Evolutionary conservation across 441 rosid genomes (phyloP).

Genomic region (Mallotus japonicus): DNA sequence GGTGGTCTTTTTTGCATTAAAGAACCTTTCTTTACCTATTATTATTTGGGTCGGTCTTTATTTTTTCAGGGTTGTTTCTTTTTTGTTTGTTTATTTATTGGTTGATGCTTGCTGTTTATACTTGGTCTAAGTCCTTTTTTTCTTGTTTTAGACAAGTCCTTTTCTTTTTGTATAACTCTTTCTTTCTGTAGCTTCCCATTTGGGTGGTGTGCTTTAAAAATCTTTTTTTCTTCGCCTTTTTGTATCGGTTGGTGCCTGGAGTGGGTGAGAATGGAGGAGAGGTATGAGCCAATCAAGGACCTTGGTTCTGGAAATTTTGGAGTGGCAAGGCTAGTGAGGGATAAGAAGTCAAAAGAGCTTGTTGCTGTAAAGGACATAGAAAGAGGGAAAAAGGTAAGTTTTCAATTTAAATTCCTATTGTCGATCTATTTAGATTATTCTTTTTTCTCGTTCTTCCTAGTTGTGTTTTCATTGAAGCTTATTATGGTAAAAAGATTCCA

Average conservation of each 20-base stretch:
- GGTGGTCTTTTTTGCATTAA: slow-evolving; percentile 19
- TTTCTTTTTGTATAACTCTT: too few relatives aligned
- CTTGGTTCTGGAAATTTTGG: slow-evolving; percentile 65
- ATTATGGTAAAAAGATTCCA: background rate
- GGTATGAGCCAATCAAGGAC: slow-evolving; percentile 56
- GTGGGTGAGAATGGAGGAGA: slow-evolving; percentile 48
- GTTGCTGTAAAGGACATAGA: slow-evolving; percentile 64
- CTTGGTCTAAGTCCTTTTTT: background rate
- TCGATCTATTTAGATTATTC: background rate
- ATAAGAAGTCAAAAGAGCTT: slow-evolving; percentile 60
- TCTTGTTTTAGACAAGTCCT: too few relatives aligned
- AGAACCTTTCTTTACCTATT: slow-evolving; percentile 1
- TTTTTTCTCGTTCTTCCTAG: background rate
- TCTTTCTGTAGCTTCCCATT: too few relatives aligned
- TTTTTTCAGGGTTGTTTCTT: background rate
- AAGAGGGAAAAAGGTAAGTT: slow-evolving; percentile 56
- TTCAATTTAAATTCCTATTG: background rate
- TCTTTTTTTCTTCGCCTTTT: background rate
- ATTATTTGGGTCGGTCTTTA: background rate
- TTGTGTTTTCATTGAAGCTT: background rate
- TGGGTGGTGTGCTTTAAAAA: too few relatives aligned
- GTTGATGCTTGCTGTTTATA: background rate
- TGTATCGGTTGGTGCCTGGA: background rate
- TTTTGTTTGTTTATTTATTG: background rate
- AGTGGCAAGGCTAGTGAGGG: slow-evolving; percentile 59